Conservation (phyloP, 2,329 filamentous ascomycete species). For the Chrysosporium keratinophilum region DNA sequence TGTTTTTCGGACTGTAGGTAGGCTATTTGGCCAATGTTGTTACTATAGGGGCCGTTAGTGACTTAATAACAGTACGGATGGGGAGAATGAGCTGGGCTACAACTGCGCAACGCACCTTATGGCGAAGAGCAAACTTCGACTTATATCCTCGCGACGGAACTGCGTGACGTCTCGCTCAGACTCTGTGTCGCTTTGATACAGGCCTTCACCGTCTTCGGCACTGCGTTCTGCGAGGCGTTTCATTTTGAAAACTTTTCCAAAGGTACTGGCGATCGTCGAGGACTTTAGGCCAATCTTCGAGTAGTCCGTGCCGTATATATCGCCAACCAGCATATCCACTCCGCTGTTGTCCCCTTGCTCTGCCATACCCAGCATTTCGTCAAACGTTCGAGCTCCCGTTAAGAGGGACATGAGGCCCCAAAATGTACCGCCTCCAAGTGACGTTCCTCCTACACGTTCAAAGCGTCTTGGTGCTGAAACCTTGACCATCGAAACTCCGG, state of each 20-base stretch:
- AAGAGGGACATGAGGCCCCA: slow-evolving; percentile 89
- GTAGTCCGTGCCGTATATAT: slow-evolving; percentile 95
- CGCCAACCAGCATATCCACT: slow-evolving; percentile 93
- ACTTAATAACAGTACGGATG: slow-evolving; percentile 11
- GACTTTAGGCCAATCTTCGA: slow-evolving; percentile 93
- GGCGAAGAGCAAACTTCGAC: slow-evolving; percentile 81
- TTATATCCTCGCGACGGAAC: slow-evolving; percentile 78
- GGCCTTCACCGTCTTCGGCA: slow-evolving; percentile 60
- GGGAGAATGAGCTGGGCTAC: not conserved
- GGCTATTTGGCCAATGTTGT: slow-evolving; percentile 96
- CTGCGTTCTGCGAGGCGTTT: slow-evolving; percentile 72
- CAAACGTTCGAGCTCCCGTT: slow-evolving; percentile 89
- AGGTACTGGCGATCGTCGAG: slow-evolving; percentile 88
- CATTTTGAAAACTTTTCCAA: slow-evolving; percentile 92
- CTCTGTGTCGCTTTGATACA: slow-evolving; percentile 43
- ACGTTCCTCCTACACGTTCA: slow-evolving; percentile 87
- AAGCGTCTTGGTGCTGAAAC: slow-evolving; percentile 81
- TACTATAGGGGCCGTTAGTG: slow-evolving; percentile 44
- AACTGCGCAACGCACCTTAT: slow-evolving; percentile 46
- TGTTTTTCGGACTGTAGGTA: slow-evolving; percentile 97
- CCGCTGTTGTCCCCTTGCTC: slow-evolving; percentile 83
- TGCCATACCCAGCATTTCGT: slow-evolving; percentile 90
- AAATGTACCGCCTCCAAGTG: slow-evolving; percentile 89
- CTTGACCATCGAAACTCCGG: slow-evolving; percentile 93
- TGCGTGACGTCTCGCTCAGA: slow-evolving; percentile 31